phyloP scores from a whole-genome alignment of 805 yeast genomes.

The Candida krabiensis region DNA sequence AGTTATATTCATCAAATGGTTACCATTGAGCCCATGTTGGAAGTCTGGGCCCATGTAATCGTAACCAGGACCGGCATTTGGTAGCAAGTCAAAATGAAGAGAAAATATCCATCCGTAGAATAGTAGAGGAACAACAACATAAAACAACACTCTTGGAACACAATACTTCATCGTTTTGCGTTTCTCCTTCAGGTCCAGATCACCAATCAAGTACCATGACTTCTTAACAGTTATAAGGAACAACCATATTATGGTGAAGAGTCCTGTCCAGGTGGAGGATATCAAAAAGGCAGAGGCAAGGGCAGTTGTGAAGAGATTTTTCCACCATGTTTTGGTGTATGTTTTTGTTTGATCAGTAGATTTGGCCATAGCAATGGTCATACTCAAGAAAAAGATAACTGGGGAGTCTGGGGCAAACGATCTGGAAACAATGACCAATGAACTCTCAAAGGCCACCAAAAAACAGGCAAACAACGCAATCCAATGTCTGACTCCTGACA shows the following conservation, averaged over 20 bases:
- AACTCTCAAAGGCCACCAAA: constrained; percentile 61
- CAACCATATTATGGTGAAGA: constrained; percentile 67
- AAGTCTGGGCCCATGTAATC: constrained; percentile 66
- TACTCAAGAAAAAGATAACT: constrained; percentile 43
- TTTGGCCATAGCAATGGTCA: constrained; percentile 39
- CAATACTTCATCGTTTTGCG: constrained; percentile 40
- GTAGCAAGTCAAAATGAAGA: constrained; percentile 51
- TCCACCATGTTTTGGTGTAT: constrained; percentile 53
- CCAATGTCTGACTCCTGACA: constrained; percentile 50
- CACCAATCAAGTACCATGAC: constrained; percentile 73
- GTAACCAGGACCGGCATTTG: constrained; percentile 57
- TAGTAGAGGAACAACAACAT: constrained; percentile 54
- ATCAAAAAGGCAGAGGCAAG: constrained; percentile 52
- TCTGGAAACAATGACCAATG: constrained; percentile 62
- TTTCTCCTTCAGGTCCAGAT: constrained; percentile 46
- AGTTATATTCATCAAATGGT: constrained; percentile 43
- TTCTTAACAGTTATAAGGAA: constrained; percentile 42
- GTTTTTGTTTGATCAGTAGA: constrained; percentile 34
- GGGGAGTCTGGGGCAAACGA: constrained; percentile 47
- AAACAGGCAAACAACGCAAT: constrained; percentile 52
- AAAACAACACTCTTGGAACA: constrained; percentile 37
- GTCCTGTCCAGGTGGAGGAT: constrained; percentile 71
- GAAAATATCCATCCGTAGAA: constrained; percentile 60
- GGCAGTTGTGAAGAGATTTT: constrained; percentile 48
- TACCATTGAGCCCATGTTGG: constrained; percentile 54